Percentiles rank a stretch among this genome's conserved stretches.
Evolutionary conservation across 495 filamentous ascomycete genomes (phyloP).

Genomic region (Chaetomium tenue): DNA sequence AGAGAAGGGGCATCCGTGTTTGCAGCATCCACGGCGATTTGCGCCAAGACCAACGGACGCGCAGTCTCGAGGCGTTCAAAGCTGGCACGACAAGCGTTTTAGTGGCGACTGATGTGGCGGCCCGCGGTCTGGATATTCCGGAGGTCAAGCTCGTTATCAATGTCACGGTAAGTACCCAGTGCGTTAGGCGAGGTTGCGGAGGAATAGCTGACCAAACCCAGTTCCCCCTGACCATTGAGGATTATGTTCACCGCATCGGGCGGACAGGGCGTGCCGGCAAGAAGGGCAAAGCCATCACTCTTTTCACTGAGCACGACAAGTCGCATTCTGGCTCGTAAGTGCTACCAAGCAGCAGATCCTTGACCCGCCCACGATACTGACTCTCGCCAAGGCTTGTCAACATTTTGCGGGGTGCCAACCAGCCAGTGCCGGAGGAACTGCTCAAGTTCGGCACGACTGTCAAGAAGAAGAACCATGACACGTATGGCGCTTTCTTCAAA

Average conservation of each 20-base stretch:
- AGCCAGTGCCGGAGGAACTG: slow-evolving; percentile 81
- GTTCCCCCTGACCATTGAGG: slow-evolving; percentile 71
- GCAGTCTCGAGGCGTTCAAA: slow-evolving; percentile 85
- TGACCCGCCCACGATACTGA: slow-evolving; percentile 18
- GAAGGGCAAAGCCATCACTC: slow-evolving; percentile 82
- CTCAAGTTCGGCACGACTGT: slow-evolving; percentile 96
- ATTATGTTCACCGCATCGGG: slow-evolving; percentile 97
- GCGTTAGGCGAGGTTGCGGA: slow-evolving; percentile 13
- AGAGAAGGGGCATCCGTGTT: slow-evolving; percentile 69
- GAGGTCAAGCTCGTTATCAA: slow-evolving; percentile 91
- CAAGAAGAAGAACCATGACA: slow-evolving; percentile 94
- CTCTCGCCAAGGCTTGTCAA: slow-evolving; percentile 64
- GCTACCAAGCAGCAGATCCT: not conserved
- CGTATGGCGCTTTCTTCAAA: slow-evolving; percentile 91
- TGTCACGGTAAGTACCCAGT: slow-evolving; percentile 52
- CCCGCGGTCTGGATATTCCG: slow-evolving; percentile 92
- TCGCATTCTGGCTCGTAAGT: slow-evolving; percentile 78
- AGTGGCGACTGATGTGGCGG: slow-evolving; percentile 95
- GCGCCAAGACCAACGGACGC: slow-evolving; percentile 75
- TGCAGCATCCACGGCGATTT: slow-evolving; percentile 92
- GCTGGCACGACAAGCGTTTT: slow-evolving; percentile 78
- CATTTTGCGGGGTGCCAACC: slow-evolving; percentile 83
- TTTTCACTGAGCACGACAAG: slow-evolving; percentile 95
- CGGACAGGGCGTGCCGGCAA: slow-evolving; percentile 91
- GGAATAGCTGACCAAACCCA: slow-evolving; percentile 23